Conservation (phyloP, 179 eudicot genomes). For the Carnegiea gigantea region DNA sequence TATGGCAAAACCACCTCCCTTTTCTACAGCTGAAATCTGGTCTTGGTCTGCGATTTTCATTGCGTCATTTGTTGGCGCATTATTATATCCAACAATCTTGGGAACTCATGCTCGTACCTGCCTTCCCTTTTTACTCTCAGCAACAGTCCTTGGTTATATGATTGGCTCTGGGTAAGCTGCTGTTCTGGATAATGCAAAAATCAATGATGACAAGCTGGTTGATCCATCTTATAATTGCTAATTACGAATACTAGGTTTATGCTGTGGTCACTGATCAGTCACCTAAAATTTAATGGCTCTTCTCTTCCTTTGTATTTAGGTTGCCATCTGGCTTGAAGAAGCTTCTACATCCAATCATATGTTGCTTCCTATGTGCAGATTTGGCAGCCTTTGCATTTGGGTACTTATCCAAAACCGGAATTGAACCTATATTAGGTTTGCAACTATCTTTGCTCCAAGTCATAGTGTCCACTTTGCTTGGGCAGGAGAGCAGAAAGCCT, state of each 20-base stretch:
- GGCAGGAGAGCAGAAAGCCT: not conserved
- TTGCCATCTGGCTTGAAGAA: slow-evolving; percentile 72
- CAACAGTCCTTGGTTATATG: slow-evolving; percentile 91
- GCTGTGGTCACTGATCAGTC: not conserved
- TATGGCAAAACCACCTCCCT: slow-evolving; percentile 88
- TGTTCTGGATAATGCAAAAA: not conserved
- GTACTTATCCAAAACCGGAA: slow-evolving; percentile 62
- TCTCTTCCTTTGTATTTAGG: slow-evolving; percentile 38
- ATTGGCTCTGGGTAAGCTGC: slow-evolving; percentile 77
- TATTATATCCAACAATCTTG: slow-evolving; percentile 60
- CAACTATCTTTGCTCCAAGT: slow-evolving; percentile 23
- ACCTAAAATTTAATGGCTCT: not conserved
- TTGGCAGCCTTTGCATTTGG: slow-evolving; percentile 86
- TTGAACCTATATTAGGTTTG: slow-evolving; percentile 81
- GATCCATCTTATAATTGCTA: not conserved
- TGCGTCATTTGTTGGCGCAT: slow-evolving; percentile 63
- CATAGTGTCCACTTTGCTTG: not conserved
- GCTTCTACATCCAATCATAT: slow-evolving; percentile 90
- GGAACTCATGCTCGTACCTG: slow-evolving; percentile 86
- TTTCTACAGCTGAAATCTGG: slow-evolving; percentile 72
- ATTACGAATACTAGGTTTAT: too few species aligned
- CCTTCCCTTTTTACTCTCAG: slow-evolving; percentile 84
- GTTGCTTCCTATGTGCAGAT: slow-evolving; percentile 85
- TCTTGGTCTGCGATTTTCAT: slow-evolving; percentile 73
- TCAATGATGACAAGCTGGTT: not conserved